These are phyloP conservation scores for Pyrus bretschneideri DNA, from an alignment of 306 rosid genomes.

Conservation along the genomic window DNA sequence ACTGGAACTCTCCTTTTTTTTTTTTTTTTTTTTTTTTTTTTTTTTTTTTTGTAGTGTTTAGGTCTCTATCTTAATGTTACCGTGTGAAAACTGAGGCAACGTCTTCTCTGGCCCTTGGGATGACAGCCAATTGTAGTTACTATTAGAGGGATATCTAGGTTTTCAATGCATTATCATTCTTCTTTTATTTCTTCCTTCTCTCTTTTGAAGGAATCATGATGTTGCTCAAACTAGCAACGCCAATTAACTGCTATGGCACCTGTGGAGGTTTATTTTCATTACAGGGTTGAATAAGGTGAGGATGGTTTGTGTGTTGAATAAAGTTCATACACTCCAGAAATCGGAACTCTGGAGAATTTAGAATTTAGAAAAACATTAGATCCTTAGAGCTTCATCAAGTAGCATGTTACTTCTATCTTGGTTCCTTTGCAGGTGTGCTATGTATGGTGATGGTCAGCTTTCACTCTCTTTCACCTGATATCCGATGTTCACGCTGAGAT, in stretches of 20 bases:
- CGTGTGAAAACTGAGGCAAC: slow-evolving; percentile 9
- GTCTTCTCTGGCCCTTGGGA: slow-evolving; percentile 18
- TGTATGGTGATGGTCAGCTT: slow-evolving; percentile 63
- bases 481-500: slow-evolving; percentile 67
- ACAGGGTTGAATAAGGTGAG: slow-evolving; percentile 48
- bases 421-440: slow-evolving; percentile 92
- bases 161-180: slow-evolving; percentile 28
- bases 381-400: slow-evolving; percentile 44
- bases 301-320: slow-evolving; percentile 27
- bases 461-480: slow-evolving; percentile 55
- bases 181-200: slow-evolving; percentile 38
- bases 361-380: slow-evolving; percentile 8
- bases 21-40: not conserved
- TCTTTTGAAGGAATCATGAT: slow-evolving; percentile 48
- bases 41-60: not conserved
- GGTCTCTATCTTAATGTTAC: not conserved
- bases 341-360: slow-evolving; percentile 31
- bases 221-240: slow-evolving; percentile 43
- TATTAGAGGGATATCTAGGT: slow-evolving; percentile 26
- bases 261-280: slow-evolving; percentile 34
- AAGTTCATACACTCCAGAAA: slow-evolving; percentile 28
- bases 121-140: slow-evolving; percentile 5
- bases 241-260: slow-evolving; percentile 39
- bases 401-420: slow-evolving; percentile 78
- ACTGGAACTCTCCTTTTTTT: not conserved